Conservation (phyloP, 2,329 filamentous ascomycete species). For the Botrytis medusae region DNA sequence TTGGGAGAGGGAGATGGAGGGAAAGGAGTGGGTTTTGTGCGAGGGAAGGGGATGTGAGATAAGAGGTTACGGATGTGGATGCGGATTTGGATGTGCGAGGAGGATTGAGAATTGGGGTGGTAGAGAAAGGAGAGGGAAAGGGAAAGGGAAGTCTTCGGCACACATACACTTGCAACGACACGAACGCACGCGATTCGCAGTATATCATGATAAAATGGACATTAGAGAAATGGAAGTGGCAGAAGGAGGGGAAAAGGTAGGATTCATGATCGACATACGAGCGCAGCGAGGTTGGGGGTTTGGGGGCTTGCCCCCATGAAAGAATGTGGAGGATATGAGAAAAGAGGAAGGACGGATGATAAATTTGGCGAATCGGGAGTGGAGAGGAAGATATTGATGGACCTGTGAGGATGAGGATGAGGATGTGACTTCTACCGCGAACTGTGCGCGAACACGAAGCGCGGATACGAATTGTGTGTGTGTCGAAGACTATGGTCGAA, state of each 20-base stretch:
- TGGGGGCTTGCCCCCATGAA: constrained; percentile 11
- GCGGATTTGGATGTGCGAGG: too few relatives aligned
- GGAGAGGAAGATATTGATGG: not conserved
- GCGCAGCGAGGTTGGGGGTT: constrained; percentile 9
- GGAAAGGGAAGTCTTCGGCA: not conserved
- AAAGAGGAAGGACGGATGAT: not conserved
- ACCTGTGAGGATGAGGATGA: not conserved
- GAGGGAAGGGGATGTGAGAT: not conserved
- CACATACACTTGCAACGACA: constrained; percentile 86
- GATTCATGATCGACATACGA: not conserved
- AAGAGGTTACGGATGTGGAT: too few relatives aligned
- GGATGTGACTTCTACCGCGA: too few relatives aligned
- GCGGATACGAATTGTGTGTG: not conserved
- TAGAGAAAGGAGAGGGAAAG: not conserved
- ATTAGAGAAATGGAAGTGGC: not conserved
- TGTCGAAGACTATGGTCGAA: not conserved
- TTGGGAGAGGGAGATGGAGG: constrained; percentile 2
- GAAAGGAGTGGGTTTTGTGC: not conserved
- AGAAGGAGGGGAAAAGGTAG: not conserved
- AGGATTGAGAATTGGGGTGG: not conserved
- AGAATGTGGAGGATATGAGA: too few relatives aligned
- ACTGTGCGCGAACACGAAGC: not conserved
- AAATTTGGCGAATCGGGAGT: not conserved
- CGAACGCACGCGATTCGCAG: not conserved
- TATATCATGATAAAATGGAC: not conserved